phyloP scores from a whole-genome alignment of 1,139 yeast species.

The Hyphopichia buzzinii region DNA sequence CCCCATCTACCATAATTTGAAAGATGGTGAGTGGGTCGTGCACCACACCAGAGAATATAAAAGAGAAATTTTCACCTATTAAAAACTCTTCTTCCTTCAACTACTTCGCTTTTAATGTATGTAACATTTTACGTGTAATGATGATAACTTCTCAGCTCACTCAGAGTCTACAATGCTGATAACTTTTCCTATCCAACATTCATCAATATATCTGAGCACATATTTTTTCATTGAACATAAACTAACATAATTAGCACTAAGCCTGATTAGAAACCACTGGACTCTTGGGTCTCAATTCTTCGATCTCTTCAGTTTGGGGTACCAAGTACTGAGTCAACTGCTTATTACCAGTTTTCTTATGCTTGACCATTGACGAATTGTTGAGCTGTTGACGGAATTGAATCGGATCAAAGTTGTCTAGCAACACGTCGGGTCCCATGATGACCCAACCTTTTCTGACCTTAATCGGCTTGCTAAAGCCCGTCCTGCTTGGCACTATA shows the following conservation, averaged over 20 bases:
- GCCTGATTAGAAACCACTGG: constrained; percentile 32
- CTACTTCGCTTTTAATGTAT: too few relatives aligned
- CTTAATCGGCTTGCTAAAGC: constrained; percentile 60
- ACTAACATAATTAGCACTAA: constrained; percentile 4
- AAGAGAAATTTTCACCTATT: too few relatives aligned
- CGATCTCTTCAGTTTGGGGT: constrained; percentile 72
- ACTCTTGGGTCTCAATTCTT: constrained; percentile 77
- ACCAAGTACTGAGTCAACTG: constrained; percentile 40
- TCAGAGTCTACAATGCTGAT: constrained; percentile 54
- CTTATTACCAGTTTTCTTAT: constrained; percentile 21
- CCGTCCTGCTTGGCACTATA: constrained; percentile 71
- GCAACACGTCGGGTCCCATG: constrained; percentile 76
- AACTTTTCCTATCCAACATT: constrained; percentile 46
- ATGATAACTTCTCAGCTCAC: constrained; percentile 58
- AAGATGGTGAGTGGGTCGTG: too few relatives aligned
- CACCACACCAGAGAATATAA: too few relatives aligned
- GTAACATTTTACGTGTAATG: constrained; percentile 23
- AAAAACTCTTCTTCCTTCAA: too few relatives aligned
- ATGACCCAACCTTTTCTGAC: constrained; percentile 90
- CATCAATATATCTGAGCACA: constrained; percentile 33
- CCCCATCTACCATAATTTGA: too few relatives aligned
- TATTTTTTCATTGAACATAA: constrained; percentile 3
- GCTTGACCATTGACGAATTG: constrained; percentile 30
- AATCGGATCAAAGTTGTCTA: constrained; percentile 59
- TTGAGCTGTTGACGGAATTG: constrained; percentile 33